These are phyloP conservation scores for Potentilla sterilis DNA, from an alignment of 306 rosid species.

Conservation along the genomic window DNA sequence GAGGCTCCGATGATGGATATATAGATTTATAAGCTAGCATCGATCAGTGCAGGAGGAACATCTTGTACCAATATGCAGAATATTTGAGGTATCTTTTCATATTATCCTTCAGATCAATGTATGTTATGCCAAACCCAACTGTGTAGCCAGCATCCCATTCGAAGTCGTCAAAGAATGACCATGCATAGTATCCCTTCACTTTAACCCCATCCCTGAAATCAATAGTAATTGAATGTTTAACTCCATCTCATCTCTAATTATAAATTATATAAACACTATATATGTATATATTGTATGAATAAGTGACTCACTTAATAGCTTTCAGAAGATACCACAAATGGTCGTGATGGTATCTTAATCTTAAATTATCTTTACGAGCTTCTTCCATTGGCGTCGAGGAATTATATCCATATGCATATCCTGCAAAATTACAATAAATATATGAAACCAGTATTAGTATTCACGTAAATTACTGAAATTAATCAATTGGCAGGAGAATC, in stretches of 20 bases:
- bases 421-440: not conserved
- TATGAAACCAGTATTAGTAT: no score
- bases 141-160: constrained; percentile 27
- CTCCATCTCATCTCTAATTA: not conserved
- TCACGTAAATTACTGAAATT: no score
- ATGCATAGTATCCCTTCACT: constrained; percentile 27
- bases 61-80: constrained; percentile 28
- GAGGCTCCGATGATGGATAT: no score
- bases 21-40: no score
- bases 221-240: not conserved
- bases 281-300: no score
- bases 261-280: not conserved
- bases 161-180: constrained; percentile 26
- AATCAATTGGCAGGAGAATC: not conserved
- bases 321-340: constrained; percentile 27
- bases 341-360: constrained; percentile 26
- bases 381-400: constrained; percentile 19
- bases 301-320: constrained; percentile 29
- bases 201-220: constrained; percentile 19
- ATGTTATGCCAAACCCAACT: constrained; percentile 30
- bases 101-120: constrained; percentile 15
- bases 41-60: constrained; percentile 17
- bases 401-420: constrained; percentile 12
- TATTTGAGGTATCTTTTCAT: constrained; percentile 22
- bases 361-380: constrained; percentile 25